phyloP scores from a whole-genome alignment of 2,329 filamentous ascomycete genomes.

The Hansfordia pulvinata region DNA sequence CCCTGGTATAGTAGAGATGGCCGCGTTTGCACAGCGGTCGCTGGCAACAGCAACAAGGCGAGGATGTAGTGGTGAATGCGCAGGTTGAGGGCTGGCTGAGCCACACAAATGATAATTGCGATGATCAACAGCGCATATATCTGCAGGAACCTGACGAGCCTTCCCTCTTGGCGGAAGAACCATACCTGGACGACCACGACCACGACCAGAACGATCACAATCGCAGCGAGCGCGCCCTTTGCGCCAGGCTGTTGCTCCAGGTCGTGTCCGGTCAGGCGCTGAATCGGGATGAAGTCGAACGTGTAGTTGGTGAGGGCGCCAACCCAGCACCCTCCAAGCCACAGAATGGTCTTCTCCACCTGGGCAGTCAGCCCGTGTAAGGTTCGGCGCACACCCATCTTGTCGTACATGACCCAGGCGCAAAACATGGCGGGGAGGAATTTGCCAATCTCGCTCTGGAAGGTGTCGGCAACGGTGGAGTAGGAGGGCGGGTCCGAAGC shows the following conservation, averaged over 20 bases:
- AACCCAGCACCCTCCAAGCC: constrained; percentile 83
- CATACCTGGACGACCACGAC: constrained; percentile 68
- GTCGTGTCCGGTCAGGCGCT: constrained; percentile 82
- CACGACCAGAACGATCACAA: constrained; percentile 55
- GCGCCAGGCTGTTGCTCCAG: constrained; percentile 82
- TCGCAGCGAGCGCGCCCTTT: constrained; percentile 64
- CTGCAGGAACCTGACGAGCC: constrained; percentile 62
- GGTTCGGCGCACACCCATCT: constrained; percentile 62
- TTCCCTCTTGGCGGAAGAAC: constrained; percentile 74
- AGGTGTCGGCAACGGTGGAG: constrained; percentile 51
- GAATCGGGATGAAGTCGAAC: constrained; percentile 84
- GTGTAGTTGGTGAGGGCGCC: constrained; percentile 91
- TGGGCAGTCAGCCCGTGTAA: constrained; percentile 65
- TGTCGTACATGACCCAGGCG: constrained; percentile 76
- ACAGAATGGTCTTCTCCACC: constrained; percentile 79
- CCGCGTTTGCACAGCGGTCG: constrained; percentile 78
- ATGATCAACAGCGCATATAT: constrained; percentile 59
- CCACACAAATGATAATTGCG: constrained; percentile 56
- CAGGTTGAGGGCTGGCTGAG: constrained; percentile 64
- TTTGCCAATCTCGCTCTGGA: constrained; percentile 67
- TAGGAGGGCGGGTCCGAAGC: constrained; percentile 74
- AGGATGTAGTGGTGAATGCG: constrained; percentile 94
- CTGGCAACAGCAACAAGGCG: constrained; percentile 72
- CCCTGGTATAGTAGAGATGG: constrained; percentile 81
- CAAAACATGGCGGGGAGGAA: constrained; percentile 81